A percentile compares a stretch with the other conserved stretches of the same genome.
These are phyloP conservation scores for Pseudocercospora cruenta DNA, from an alignment of 2,329 filamentous ascomycete species.

Conservation along the genomic window DNA sequence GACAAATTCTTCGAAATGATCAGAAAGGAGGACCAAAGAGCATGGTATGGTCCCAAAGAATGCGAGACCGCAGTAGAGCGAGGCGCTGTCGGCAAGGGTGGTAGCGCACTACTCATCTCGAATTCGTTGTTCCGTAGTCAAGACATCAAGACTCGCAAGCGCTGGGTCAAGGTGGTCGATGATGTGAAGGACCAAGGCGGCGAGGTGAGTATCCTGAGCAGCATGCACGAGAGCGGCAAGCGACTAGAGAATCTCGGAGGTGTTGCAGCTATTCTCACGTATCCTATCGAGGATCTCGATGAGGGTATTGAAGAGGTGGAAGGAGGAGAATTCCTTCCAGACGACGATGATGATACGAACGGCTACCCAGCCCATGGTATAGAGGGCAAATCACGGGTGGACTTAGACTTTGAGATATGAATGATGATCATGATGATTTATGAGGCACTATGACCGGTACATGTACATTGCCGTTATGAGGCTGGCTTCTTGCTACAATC, in stretches of 20 bases:
- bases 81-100: conserved; percentile 84
- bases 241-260: conserved; percentile 81
- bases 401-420: conserved; percentile 31
- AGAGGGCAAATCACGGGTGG: conserved; percentile 25
- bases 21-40: conserved; percentile 80
- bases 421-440: conserved; percentile 8
- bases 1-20: conserved; percentile 79
- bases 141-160: conserved; percentile 73
- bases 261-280: conserved; percentile 88
- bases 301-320: conserved; percentile 45
- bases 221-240: conserved; percentile 90
- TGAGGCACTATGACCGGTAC: background rate
- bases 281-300: conserved; percentile 83
- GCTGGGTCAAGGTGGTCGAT: conserved; percentile 85
- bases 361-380: conserved; percentile 20
- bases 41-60: conserved; percentile 85
- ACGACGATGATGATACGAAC: conserved; percentile 16
- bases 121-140: conserved; percentile 86
- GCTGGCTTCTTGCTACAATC: background rate
- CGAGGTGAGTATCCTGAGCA: conserved; percentile 85
- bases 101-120: conserved; percentile 82
- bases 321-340: conserved; percentile 26
- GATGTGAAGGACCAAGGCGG: conserved; percentile 82
- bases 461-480: too few species aligned
- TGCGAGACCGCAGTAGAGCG: conserved; percentile 82